Evolutionary conservation across 805 yeast genomes (phyloP).

Genomic region (Komagataella kurtzmanii): DNA sequence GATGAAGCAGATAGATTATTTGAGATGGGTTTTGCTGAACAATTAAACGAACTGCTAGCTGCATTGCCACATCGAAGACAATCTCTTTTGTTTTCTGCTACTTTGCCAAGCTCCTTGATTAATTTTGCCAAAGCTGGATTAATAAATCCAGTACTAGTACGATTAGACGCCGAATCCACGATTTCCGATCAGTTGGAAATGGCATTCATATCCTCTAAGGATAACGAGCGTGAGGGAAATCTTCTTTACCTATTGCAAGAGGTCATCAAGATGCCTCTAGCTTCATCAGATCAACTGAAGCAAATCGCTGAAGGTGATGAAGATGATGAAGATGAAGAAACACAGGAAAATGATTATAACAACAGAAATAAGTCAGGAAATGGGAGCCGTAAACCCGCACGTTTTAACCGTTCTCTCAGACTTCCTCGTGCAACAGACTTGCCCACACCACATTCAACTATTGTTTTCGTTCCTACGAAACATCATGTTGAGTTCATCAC

Average conservation of each 20-base stretch:
- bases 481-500: constrained; percentile 94
- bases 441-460: constrained; percentile 80
- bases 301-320: constrained; percentile 44
- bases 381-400: constrained; percentile 28
- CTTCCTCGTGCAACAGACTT: constrained; percentile 72
- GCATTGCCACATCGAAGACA: constrained; percentile 76
- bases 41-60: constrained; percentile 77
- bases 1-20: constrained; percentile 97
- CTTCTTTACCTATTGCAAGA: constrained; percentile 66
- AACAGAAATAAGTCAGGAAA: constrained; percentile 19
- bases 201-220: constrained; percentile 73
- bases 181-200: constrained; percentile 84
- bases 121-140: constrained; percentile 97
- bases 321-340: constrained; percentile 24
- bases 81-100: constrained; percentile 85
- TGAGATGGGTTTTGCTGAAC: constrained; percentile 94
- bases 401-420: constrained; percentile 12
- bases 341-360: constrained; percentile 10
- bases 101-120: constrained; percentile 82
- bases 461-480: constrained; percentile 90
- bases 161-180: constrained; percentile 87
- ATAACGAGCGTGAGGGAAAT: constrained; percentile 83
- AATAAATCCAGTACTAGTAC: constrained; percentile 79
- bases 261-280: constrained; percentile 72
- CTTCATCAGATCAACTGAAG: constrained; percentile 53